phyloP scores from a whole-genome alignment of 2,329 filamentous ascomycete genomes.

The Lasiodiplodia sp. region DNA sequence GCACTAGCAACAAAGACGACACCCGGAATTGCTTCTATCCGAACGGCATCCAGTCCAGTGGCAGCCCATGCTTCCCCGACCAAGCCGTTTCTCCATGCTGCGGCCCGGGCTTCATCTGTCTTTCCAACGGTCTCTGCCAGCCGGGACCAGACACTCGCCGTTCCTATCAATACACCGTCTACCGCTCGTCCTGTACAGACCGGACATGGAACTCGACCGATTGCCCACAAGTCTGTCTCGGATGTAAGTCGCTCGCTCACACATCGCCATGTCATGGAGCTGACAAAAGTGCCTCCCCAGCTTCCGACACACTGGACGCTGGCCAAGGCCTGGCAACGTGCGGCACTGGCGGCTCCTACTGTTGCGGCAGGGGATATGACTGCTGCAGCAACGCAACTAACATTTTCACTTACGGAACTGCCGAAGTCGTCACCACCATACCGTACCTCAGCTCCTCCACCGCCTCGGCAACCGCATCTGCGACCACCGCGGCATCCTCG shows the following conservation, averaged over 20 bases:
- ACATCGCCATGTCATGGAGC: no score
- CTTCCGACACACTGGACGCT: conserved; percentile 31
- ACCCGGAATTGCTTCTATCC: conserved; percentile 36
- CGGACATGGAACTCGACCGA: conserved; percentile 34
- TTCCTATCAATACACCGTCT: conserved; percentile 35
- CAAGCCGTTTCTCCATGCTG: conserved; percentile 36
- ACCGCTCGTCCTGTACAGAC: conserved; percentile 38
- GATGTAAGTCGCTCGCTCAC: conserved; percentile 32
- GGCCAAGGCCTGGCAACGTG: conserved; percentile 36
- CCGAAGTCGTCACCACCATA: conserved; percentile 35
- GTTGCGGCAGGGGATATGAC: conserved; percentile 34
- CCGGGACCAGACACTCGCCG: conserved; percentile 33
- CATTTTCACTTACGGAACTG: conserved; percentile 34
- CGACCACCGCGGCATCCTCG: not conserved
- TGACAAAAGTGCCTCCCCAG: conserved; percentile 27
- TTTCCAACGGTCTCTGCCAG: conserved; percentile 36
- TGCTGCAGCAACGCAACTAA: conserved; percentile 35
- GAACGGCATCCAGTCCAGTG: conserved; percentile 33
- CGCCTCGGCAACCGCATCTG: conserved; percentile 14
- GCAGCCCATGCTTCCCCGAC: conserved; percentile 33
- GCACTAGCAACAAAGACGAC: conserved; percentile 23
- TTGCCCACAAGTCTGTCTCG: conserved; percentile 35
- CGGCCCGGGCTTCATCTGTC: conserved; percentile 37
- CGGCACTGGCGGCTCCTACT: conserved; percentile 33
- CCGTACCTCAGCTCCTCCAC: conserved; percentile 28